Base-by-base conservation (phyloP, 768 basidiomycete species). In the Mycena pura region DNA sequence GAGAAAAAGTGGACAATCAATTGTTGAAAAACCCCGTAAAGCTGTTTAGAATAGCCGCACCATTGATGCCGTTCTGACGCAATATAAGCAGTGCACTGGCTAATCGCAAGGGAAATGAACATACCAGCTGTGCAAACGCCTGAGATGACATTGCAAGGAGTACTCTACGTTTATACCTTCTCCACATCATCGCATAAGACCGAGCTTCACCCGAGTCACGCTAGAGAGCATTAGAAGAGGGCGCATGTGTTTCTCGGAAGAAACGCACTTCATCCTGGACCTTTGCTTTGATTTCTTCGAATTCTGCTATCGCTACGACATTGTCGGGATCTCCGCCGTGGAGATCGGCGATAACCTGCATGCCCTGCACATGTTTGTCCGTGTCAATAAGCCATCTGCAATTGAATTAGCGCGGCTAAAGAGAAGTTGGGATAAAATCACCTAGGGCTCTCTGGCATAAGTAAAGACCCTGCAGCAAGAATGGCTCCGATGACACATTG, bases 141-240 rank as follows among this genome's bases (percentile, higher is more conserved):
- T 97, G 96, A 55, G 93, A 93, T 19, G 91, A 93, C 93, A 96
- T 96, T 15, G 96, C 96, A 44, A 98, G 85, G 63, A 97, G 72
- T 11, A 99, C 95, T 31, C 95, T 82, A 28, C 89, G 87, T 69
- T 90, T 90, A 72, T 98, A 97, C 68, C 85, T 84, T 67, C 75
- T 86, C 94, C 95, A 98, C 88, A 99, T 92, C 36, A 82, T 81
- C 28, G 70, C 68, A 75, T 99, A 99, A 2, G 87, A 83, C 45
- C 93, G 83, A 41, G 80, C 89, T 63, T 91, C 93, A 22, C 88
- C 90, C 25, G 86, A 84, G 46, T 88, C 86, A 14, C 91, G 87
- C 93, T 96, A 55, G 51, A 39, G 15, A 45, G 50, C 51, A 31
- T 50, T 21, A 32, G 29, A 39, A 39, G 19, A 5, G 11, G 14